phyloP scores from a whole-genome alignment of 2,329 filamentous ascomycete species.

The Exophiala calicioides region DNA sequence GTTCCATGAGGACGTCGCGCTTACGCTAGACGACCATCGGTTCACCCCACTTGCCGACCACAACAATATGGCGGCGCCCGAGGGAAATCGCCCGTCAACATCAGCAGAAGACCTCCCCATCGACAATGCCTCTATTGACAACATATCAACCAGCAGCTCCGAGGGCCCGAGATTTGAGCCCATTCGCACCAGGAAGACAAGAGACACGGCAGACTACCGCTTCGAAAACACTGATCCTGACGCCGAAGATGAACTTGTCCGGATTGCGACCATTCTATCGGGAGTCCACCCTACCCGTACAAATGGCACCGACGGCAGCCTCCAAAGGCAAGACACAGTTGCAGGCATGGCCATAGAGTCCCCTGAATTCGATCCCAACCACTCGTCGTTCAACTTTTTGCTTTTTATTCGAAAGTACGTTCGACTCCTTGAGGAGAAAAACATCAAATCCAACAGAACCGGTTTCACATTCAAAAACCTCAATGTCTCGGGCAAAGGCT shows the following conservation, averaged over 20 bases:
- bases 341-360: slow-evolving; percentile 23
- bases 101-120: too few relatives aligned
- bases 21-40: too few relatives aligned
- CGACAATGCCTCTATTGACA: too few relatives aligned
- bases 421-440: slow-evolving; percentile 21
- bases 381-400: slow-evolving; percentile 25
- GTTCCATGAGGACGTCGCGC: too few relatives aligned
- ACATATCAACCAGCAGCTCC: slow-evolving; percentile 40
- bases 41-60: too few relatives aligned
- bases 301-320: slow-evolving; percentile 9
- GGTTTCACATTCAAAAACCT: slow-evolving; percentile 67
- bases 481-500: slow-evolving; percentile 64
- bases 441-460: slow-evolving; percentile 14
- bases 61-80: too few relatives aligned
- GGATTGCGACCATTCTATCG: slow-evolving; percentile 24
- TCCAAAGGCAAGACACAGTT: slow-evolving; percentile 24
- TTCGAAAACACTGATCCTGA: slow-evolving; percentile 17
- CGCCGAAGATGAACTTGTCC: slow-evolving; percentile 18
- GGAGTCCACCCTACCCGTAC: slow-evolving; percentile 14
- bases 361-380: slow-evolving; percentile 25
- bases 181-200: slow-evolving; percentile 25
- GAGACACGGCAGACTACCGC: slow-evolving; percentile 20
- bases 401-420: slow-evolving; percentile 27
- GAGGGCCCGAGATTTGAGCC: slow-evolving; percentile 23
- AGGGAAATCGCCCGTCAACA: too few relatives aligned